These are phyloP conservation scores for Xerocomus brunneocitrinus DNA, from an alignment of 768 basidiomycete genomes.

Conservation along the genomic window DNA sequence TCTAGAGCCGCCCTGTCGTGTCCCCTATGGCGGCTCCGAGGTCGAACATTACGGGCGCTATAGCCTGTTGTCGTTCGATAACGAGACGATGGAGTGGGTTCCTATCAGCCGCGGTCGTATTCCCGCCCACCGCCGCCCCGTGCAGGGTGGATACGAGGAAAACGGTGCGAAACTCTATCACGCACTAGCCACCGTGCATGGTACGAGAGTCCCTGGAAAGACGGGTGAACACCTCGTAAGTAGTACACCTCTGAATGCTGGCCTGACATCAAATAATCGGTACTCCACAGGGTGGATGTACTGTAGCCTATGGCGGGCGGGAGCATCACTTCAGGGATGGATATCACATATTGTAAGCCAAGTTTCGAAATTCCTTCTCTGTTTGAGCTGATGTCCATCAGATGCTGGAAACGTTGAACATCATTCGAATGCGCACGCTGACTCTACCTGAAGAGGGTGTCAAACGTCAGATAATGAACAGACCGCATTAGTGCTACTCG, in stretches of 20 bases:
- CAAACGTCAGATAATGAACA: no score
- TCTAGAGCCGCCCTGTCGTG: conserved; percentile 37
- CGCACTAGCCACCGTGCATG: conserved; percentile 49
- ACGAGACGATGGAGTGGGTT: conserved; percentile 72
- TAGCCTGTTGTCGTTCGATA: conserved; percentile 69
- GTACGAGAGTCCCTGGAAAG: conserved; percentile 67
- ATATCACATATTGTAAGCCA: conserved; percentile 44
- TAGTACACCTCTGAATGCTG: background rate
- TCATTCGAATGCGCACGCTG: no score
- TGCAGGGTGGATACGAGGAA: conserved; percentile 77
- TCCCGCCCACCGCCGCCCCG: conserved; percentile 51
- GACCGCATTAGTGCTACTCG: no score
- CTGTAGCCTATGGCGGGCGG: conserved; percentile 35
- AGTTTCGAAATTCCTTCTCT: background rate
- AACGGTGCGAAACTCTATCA: conserved; percentile 64
- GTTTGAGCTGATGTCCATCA: conserved; percentile 8
- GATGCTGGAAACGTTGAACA: conserved; percentile 32
- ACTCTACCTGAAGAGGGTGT: no score
- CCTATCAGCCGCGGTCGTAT: conserved; percentile 54
- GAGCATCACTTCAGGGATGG: conserved; percentile 36
- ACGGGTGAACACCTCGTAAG: conserved; percentile 64
- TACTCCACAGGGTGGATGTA: conserved; percentile 36
- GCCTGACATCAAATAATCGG: background rate
- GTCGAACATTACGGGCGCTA: conserved; percentile 60
- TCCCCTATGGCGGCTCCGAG: conserved; percentile 64